Evolutionary conservation across 78 protist genomes (phyloP).

Genomic region (Dictyostelium intermedium): DNA sequence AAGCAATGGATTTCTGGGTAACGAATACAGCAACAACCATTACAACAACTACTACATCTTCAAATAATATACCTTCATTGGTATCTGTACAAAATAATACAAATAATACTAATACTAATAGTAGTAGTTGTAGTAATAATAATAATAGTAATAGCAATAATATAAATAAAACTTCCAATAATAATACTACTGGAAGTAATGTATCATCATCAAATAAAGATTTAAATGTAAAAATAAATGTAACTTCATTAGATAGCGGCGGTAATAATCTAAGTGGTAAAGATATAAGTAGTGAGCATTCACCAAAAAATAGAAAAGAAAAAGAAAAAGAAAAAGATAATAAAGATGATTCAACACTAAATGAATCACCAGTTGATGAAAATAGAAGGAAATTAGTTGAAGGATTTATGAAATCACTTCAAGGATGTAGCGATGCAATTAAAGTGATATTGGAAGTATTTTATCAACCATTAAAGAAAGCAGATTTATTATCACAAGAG

Average conservation of each 20-base stretch:
- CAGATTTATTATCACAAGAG: constrained; percentile 45
- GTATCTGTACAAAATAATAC: background rate
- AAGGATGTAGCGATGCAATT: constrained; percentile 17
- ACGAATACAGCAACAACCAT: constrained; percentile 3
- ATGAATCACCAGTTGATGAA: background rate
- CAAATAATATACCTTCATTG: background rate
- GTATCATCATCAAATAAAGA: background rate
- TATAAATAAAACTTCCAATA: background rate
- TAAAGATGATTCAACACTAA: background rate
- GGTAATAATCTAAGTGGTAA: background rate
- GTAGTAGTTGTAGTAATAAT: background rate
- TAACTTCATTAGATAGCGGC: constrained; percentile 1
- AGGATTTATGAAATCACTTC: constrained; percentile 2
- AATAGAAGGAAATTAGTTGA: background rate
- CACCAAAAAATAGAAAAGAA: constrained; percentile 6
- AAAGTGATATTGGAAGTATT: constrained; percentile 37
- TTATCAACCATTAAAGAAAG: constrained; percentile 48
- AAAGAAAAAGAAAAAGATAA: background rate
- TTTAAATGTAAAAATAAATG: background rate
- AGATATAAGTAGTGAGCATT: background rate
- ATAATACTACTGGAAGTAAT: background rate
- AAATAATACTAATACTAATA: background rate
- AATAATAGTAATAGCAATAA: background rate
- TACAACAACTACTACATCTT: background rate
- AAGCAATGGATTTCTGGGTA: constrained; percentile 61